Evolutionary conservation across 2,329 filamentous ascomycete genomes (phyloP), one percentile per base, ranked within the genome.

Genomic region (Triangularia verruculosa): DNA sequence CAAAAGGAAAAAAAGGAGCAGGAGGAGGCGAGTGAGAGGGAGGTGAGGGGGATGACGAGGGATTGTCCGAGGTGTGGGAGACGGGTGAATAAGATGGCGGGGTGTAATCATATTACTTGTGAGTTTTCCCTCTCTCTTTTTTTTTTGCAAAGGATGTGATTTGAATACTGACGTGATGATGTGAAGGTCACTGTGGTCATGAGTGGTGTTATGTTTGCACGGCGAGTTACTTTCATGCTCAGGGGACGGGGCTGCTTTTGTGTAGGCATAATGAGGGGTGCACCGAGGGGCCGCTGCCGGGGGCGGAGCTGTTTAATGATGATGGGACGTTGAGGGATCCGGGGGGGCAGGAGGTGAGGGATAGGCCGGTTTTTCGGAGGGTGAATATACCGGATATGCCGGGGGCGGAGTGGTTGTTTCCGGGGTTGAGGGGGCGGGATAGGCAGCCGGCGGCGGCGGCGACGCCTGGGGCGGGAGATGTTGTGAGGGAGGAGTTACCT

Each of bases 61-160:
- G 66, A 72, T 0, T 79, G 78, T 30, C 77, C 77, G 0, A 64
- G 67, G 17, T 79, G 78, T 64, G 70, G 73, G 15, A 74, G 69
- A 63, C 70, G 70, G 39, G 71, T 78, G 0, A 62, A 75, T 61
- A 78, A 79, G 58, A 75, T 67, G 15, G 66, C 61, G 0, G 78
- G 78, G 4, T 79, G 77, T 61, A 77, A 78, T 62, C 77, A 79
- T 62, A 75, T 79, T 3, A 79, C 76, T 1, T 79, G 78, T 77
- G 68, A 71, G 75, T 73, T 13, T 27, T n/a, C n/a, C 17, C 11
- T 54, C 43, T 34, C 4, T 25, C 34, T 39, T 30, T n/a, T 24
- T 13, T 9, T 32, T 17, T 25, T 25, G 22, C 51, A 25, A n/a
- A 74, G n/a, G n/a, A n/a, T n/a, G n/a, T n/a, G n/a, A n/a, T n/a